These are phyloP conservation scores for Periconia macrospinosa DNA, from an alignment of 2,329 filamentous ascomycete species.

Conservation along the genomic window DNA sequence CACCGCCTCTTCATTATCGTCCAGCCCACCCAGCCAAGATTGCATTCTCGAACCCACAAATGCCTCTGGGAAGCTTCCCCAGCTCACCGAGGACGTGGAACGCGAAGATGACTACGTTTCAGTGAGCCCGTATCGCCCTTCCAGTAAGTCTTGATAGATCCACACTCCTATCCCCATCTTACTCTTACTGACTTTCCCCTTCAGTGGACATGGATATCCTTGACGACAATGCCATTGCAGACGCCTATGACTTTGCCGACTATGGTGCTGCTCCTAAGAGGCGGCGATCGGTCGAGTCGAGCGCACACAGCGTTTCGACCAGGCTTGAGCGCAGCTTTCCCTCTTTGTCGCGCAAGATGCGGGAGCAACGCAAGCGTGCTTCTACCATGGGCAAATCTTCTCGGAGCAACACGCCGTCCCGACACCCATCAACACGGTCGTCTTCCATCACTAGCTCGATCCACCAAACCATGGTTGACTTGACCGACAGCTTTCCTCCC, in stretches of 20 bases:
- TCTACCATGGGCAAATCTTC: constrained; percentile 35
- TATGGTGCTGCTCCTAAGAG: constrained; percentile 65
- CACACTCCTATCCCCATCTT: constrained; percentile 4
- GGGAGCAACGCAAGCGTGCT: constrained; percentile 48
- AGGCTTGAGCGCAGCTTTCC: constrained; percentile 66
- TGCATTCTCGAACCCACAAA: constrained; percentile 56
- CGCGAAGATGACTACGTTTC: constrained; percentile 63
- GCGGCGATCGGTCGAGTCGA: constrained; percentile 61
- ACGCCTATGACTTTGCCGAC: constrained; percentile 65
- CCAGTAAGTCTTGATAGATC: constrained; percentile 63
- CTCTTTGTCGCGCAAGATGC: constrained; percentile 55
- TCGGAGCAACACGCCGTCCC: constrained; percentile 53
- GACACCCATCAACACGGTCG: constrained; percentile 70
- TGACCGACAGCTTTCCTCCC: constrained; percentile 31
- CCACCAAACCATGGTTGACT: constrained; percentile 47
- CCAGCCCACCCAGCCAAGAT: constrained; percentile 55
- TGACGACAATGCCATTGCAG: constrained; percentile 42
- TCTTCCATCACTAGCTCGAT: constrained; percentile 72
- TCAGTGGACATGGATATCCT: constrained; percentile 64
- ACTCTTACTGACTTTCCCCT: constrained; percentile 22
- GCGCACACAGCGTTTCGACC: constrained; percentile 64
- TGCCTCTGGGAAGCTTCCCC: constrained; percentile 69
- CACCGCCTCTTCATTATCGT: constrained; percentile 76
- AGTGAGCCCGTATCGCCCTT: constrained; percentile 57
- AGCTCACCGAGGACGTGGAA: constrained; percentile 82